Base-by-base conservation (phyloP, 805 yeast species). In the Candida suzukii region DNA sequence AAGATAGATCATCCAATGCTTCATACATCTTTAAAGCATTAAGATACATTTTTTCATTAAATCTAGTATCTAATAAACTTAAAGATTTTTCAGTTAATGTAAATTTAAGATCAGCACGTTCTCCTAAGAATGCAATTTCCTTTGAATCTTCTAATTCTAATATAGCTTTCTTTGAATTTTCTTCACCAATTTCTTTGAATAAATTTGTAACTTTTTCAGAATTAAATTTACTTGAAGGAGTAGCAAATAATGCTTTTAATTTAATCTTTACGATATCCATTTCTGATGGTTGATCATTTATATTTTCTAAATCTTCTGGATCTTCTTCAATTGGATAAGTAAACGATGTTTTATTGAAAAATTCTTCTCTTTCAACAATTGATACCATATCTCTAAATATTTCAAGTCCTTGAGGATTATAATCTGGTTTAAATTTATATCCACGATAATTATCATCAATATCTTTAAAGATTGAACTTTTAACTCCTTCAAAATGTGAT, bases 291-390 rank as follows among this genome's bases (percentile, higher is more conserved):
- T 43, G 33, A 17, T 28, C 32, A n/a, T 39, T 37, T 7, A 37
- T 37, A 14, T 36, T 31, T 4, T 18, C 21, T 4, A 52, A 22
- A 20, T 45, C 25, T 19, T 50, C 38, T 20, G 44, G 44, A 7
- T 42, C 51, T 16, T 47, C 44, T 4, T 51, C 46, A 13, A 52
- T 48, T 9, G 67, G 55, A 37, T 55, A 63, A 21, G 70, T 61
- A 52, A 76, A 82, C 0, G 73, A 60, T 2, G 66, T 60, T 29
- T 64, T 66, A 0, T 76, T 59, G 38, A 80, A 58, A 22, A 68
- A 61, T 11, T 73, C 73, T 49, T 85, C 90, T 41, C 83, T 74
- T 50, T 82, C 88, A 41, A 82, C 64, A 82, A 85, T 78, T 1
- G 95, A 81, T 24, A 74, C 68, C 39, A 54, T 44, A 24, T 71